Evolutionary conservation across 306 rosid species (phyloP).

Genomic region (Lagenaria siceraria): DNA sequence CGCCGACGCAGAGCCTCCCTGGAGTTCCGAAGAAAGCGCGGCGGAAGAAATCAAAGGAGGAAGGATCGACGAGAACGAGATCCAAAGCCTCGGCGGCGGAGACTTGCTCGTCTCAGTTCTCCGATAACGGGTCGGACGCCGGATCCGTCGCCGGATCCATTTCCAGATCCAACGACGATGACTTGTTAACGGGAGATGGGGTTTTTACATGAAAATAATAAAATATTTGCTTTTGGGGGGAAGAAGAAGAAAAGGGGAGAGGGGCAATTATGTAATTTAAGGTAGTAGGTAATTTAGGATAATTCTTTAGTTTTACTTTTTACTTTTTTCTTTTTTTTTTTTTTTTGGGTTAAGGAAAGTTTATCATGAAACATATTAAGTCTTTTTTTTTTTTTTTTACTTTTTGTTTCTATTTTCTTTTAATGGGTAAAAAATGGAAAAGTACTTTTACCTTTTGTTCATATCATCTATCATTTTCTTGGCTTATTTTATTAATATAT

Average conservation of each 20-base stretch:
- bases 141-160: slow-evolving; percentile 12
- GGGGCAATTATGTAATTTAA: slow-evolving; percentile 8
- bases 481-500: not conserved
- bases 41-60: slow-evolving; percentile 46
- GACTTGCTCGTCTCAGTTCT: slow-evolving; percentile 4
- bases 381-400: not conserved
- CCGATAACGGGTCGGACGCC: slow-evolving; percentile 13
- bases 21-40: slow-evolving; percentile 47
- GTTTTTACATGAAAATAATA: slow-evolving; percentile 4
- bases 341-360: not conserved
- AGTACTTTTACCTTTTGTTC: not conserved
- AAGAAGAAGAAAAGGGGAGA: not conserved
- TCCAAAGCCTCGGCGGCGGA: slow-evolving; percentile 18
- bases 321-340: not conserved
- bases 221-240: not conserved
- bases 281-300: slow-evolving; percentile 17
- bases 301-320: not conserved
- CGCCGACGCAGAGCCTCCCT: slow-evolving; percentile 20
- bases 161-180: slow-evolving; percentile 9
- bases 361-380: not conserved
- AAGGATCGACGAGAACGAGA: slow-evolving; percentile 26
- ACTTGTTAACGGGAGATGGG: slow-evolving; percentile 19
- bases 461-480: not conserved
- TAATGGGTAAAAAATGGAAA: not conserved
- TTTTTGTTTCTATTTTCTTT: not conserved